phyloP scores from a whole-genome alignment of 2,329 filamentous ascomycete genomes.

The Sclerotinia nivalis region DNA sequence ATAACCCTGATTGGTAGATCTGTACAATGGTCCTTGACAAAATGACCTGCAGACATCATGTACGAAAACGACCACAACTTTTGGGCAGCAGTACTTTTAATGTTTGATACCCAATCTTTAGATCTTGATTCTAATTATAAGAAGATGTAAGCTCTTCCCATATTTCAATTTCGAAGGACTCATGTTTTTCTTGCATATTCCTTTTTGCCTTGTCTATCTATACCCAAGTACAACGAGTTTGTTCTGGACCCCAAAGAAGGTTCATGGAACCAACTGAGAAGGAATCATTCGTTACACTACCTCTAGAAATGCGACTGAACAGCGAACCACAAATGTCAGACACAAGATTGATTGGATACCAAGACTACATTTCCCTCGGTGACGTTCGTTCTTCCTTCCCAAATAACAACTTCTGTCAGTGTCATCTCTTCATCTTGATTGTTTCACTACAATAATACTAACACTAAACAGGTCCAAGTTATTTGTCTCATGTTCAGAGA shows the following conservation, averaged over 20 bases:
- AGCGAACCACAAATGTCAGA: neutral
- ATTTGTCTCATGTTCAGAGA: neutral
- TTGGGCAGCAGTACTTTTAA: slow-evolving; percentile 18
- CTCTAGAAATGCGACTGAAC: neutral
- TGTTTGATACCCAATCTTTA: slow-evolving; percentile 17
- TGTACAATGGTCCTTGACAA: neutral
- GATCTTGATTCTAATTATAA: slow-evolving; percentile 7
- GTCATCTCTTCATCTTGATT: neutral
- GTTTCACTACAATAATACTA: neutral
- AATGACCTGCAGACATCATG: slow-evolving; percentile 18
- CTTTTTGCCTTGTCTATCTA: slow-evolving; percentile 1
- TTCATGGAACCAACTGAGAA: neutral
- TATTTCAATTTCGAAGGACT: neutral
- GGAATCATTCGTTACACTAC: neutral
- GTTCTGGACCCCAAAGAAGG: slow-evolving; percentile 1
- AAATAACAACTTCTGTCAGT: neutral
- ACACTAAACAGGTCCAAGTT: neutral
- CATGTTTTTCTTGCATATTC: slow-evolving; percentile 14
- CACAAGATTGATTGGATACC: neutral
- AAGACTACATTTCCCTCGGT: neutral
- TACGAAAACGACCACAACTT: slow-evolving; percentile 16
- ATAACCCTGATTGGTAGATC: neutral
- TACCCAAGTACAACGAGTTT: slow-evolving; percentile 10
- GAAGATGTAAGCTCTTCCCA: slow-evolving; percentile 13
- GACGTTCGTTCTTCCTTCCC: neutral